Evolutionary conservation across 108 stramenopile species (phyloP).

Genomic region (Cylindrotheca fusiformis): DNA sequence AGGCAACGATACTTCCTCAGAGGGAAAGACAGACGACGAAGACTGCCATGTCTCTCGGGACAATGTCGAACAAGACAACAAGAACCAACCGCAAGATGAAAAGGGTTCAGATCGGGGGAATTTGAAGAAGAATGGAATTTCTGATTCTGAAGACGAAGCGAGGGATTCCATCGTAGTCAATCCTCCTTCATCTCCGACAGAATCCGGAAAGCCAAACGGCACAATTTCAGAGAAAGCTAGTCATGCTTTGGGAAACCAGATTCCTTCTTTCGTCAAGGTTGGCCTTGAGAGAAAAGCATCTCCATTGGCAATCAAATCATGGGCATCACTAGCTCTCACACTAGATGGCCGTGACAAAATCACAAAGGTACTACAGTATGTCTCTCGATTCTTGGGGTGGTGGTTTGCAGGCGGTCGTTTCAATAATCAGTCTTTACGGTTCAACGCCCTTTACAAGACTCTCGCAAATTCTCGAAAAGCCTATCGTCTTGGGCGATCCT

Average conservation of each 20-base stretch:
- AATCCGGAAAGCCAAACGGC: background rate
- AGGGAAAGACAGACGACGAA: too few species aligned
- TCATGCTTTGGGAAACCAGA: background rate
- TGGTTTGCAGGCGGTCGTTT: constrained; percentile 36
- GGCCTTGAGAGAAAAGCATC: constrained; percentile 34
- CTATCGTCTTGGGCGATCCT: constrained; percentile 66
- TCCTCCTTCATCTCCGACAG: background rate
- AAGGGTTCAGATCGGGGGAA: too few species aligned
- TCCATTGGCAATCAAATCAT: constrained; percentile 35
- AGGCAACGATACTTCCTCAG: too few species aligned
- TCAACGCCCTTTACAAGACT: constrained; percentile 46
- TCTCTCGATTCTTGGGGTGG: constrained; percentile 58
- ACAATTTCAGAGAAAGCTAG: background rate
- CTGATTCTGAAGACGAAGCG: constrained; percentile 9
- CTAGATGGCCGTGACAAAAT: constrained; percentile 83
- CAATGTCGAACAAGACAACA: too few species aligned
- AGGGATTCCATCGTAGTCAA: constrained; percentile 10
- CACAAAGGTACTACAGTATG: constrained; percentile 76
- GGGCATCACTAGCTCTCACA: constrained; percentile 67
- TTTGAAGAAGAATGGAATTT: constrained; percentile 2
- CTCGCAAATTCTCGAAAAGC: constrained; percentile 69
- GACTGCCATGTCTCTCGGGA: too few species aligned
- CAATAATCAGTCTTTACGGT: constrained; percentile 20
- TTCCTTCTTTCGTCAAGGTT: constrained; percentile 18
- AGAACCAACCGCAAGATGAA: too few species aligned